Evolutionary conservation across 1,284 basidiomycete species (phyloP), one percentile per base, ranked within the genome.

Genomic region (Microbotryomycetes sp.): DNA sequence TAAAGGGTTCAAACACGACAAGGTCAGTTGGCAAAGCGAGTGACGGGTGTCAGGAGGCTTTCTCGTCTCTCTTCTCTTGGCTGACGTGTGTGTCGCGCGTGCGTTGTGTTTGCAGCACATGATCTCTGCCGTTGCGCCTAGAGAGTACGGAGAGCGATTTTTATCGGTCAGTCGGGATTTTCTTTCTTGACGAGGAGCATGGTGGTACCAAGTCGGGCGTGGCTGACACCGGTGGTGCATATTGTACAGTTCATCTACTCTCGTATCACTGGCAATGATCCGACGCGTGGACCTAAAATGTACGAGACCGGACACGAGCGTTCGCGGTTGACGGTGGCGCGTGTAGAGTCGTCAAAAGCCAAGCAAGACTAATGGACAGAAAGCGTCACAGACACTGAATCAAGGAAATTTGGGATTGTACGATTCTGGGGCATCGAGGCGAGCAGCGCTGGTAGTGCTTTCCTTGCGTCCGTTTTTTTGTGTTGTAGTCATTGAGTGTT

Each of bases 51-150:
- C 6, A 7, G 6, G 24, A 6, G 16, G 7, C 47, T 59, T 54
- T 62, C 55, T 64, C n/a, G 31, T 9, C n/a, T 24, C 3, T 4
- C 7, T 15, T 26, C 11, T 5, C 16, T 45, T 2, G 26, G 24
- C 13, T 23, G 45, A 13, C 23, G 3, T 5, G 15, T 27, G 6
- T 30, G 15, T 7, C n/a, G 11, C 5, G n/a, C 6, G 13, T 2
- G 2, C n/a, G 35, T 41, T 41, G 9, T 41, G 35, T 41, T 41
- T 69, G 23, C 71, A 93, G 89, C 88, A 91, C 72, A 92, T 89
- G 73, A 96, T 97, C 70, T 93, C 89, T 62, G 90, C 92, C 7
- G 89, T 96, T 1, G 85, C 87, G 4, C 89, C 92, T 0, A 71
- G 77, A 15, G 86, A 91, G 66, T 97, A 97, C 72, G 87, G 83